Evolutionary conservation across 2,329 filamentous ascomycete species (phyloP), one percentile per base, ranked within the genome.

Genomic region (Daldinia sp.): DNA sequence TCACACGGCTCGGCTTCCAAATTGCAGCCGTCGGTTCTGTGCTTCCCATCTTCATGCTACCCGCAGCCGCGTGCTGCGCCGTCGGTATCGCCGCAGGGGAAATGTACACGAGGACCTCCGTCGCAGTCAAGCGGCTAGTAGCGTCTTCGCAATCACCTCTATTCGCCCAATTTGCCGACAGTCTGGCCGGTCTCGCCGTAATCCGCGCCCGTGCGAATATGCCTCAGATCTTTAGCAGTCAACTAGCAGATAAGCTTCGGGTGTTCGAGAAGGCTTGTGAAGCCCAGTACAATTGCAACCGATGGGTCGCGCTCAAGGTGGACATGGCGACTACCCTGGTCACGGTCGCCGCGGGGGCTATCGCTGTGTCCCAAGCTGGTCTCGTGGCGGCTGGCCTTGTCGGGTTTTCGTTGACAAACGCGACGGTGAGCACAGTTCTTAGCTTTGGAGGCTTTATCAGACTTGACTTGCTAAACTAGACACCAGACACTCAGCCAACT

Each of bases 151-250:
- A 82, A 55, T 87, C 85, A 0, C 87, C 87, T 12, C 81, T 89
- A 1, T 88, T 88, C 72, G 85, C 86, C 1, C 86, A 87, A 63
- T 88, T 88, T 66, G 82, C 84, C 1, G 85, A 87, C 60, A 86
- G 83, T 0, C 77, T 87, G 0, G 81, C 84, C 3, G 85, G 85
- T 0, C 77, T 87, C 33, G 75, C 83, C 6, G 78, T 87, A 13
- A 87, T 89, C 64, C 84, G 87, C 2, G 86, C 85, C 1, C 79
- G 84, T 12, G 77, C 78, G 9, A 82, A 82, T 39, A 86, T 87
- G 81, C 77, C 82, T 9, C 75, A 81, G 28, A 80, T 79, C 0
- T 88, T 88, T 61, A 78, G 81, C 10, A 75, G 81, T 28, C 80
- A 85, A 37, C 75, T 88, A n/a, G 86, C 86, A 1, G 79, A 84